Conservation (phyloP, 306 rosid species). For the Amphicarpaea edgeworthii region DNA sequence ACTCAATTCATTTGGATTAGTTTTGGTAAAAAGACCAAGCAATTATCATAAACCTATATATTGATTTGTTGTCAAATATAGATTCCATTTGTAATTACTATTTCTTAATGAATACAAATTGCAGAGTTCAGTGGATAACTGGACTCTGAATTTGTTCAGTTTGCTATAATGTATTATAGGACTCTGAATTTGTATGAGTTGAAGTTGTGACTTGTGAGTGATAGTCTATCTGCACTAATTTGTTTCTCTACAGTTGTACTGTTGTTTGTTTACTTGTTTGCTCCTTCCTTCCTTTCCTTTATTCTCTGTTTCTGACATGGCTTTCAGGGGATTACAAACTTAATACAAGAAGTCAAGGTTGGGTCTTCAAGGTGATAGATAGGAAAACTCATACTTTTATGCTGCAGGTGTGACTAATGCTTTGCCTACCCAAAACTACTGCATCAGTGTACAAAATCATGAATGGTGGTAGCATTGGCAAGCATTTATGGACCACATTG, state of each 20-base stretch:
- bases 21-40: constrained; percentile 31
- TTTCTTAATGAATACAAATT: constrained; percentile 25
- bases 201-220: neutral
- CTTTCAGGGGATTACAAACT: constrained; percentile 48
- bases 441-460: constrained; percentile 20
- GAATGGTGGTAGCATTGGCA: constrained; percentile 4
- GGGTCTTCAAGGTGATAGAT: constrained; percentile 38
- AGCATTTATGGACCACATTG: constrained; percentile 7
- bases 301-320: constrained; percentile 21
- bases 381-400: neutral
- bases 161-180: neutral
- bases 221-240: neutral
- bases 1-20: constrained; percentile 26
- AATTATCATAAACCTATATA: neutral
- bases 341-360: constrained; percentile 22
- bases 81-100: constrained; percentile 21
- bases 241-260: constrained; percentile 25
- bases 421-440: constrained; percentile 21
- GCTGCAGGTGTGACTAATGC: constrained; percentile 36
- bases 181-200: constrained; percentile 13
- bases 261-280: constrained; percentile 22
- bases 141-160: constrained; percentile 6
- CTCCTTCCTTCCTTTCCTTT: constrained; percentile 26
- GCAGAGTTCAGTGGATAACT: constrained; percentile 21
- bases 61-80: constrained; percentile 23